phyloP scores from a whole-genome alignment of 2,329 filamentous ascomycete species.

The Stemphylium lycopersici region DNA sequence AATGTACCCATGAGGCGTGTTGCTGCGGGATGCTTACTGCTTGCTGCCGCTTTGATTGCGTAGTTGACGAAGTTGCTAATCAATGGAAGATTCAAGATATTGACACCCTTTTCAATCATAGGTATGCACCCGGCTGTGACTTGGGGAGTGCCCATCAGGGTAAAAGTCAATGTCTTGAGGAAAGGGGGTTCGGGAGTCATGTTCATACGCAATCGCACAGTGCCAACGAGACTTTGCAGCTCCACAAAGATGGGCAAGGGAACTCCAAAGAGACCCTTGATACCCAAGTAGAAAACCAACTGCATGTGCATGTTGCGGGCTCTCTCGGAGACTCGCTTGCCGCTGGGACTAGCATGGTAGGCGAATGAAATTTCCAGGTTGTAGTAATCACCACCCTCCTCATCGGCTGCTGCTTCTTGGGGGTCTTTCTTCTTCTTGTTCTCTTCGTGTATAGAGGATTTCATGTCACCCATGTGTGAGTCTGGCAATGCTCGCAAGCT shows the following conservation, averaged over 20 bases:
- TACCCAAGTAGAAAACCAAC: constrained; percentile 88
- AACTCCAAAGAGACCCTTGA: constrained; percentile 87
- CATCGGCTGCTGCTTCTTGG: constrained; percentile 84
- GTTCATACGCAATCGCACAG: constrained; percentile 79
- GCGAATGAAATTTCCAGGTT: constrained; percentile 90
- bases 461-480: constrained; percentile 78
- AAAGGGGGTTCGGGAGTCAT: constrained; percentile 92
- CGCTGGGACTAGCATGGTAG: constrained; percentile 83
- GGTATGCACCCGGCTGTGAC: constrained; percentile 88
- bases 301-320: constrained; percentile 98
- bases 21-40: constrained; percentile 43
- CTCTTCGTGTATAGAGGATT: constrained; percentile 77
- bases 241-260: constrained; percentile 89
- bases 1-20: not conserved
- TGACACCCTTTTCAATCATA: constrained; percentile 88
- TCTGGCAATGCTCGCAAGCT: constrained; percentile 87
- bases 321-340: constrained; percentile 74
- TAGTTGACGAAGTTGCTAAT: constrained; percentile 98
- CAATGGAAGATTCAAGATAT: constrained; percentile 86
- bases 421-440: constrained; percentile 83
- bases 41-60: constrained; percentile 83
- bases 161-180: constrained; percentile 89
- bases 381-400: constrained; percentile 90
- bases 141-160: constrained; percentile 90
- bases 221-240: constrained; percentile 87